Percentiles rank a stretch among this genome's conserved stretches.
These are phyloP conservation scores for Starmerella gropengiesseri DNA, from an alignment of 805 yeast species.

Conservation along the genomic window DNA sequence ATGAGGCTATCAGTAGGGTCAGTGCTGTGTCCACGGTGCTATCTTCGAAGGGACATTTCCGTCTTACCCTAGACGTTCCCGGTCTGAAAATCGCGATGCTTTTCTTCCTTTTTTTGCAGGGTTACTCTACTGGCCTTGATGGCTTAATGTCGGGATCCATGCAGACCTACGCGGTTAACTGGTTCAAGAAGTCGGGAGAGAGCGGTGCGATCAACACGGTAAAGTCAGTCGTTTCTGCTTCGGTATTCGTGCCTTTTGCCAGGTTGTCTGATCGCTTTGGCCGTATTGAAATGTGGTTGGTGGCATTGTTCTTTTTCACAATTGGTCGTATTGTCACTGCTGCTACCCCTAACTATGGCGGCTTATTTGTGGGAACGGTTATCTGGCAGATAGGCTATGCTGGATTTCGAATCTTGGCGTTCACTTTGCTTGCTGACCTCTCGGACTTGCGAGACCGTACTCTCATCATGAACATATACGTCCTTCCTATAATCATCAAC, in stretches of 20 bases:
- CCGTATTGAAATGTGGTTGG: constrained; percentile 41
- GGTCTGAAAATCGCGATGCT: constrained; percentile 27
- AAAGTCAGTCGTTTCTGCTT: constrained; percentile 47
- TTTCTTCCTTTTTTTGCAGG: constrained; percentile 42
- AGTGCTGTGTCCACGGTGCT: no score
- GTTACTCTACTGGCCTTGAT: constrained; percentile 54
- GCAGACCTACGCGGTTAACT: constrained; percentile 46
- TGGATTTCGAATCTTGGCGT: constrained; percentile 48
- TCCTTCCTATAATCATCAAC: constrained; percentile 62
- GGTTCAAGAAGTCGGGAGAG: constrained; percentile 45
- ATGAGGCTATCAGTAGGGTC: no score
- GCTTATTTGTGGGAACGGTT: constrained; percentile 56
- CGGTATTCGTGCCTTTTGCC: constrained; percentile 54
- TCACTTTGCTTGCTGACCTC: constrained; percentile 52
- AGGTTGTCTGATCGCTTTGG: constrained; percentile 57
- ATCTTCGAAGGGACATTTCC: constrained; percentile 1
- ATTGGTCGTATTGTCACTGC: constrained; percentile 57
- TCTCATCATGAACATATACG: constrained; percentile 50
- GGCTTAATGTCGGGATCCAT: constrained; percentile 44
- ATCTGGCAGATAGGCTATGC: constrained; percentile 48
- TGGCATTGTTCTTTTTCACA: constrained; percentile 43
- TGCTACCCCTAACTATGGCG: constrained; percentile 46
- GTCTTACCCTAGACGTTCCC: constrained; percentile 2
- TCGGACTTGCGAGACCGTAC: constrained; percentile 63
- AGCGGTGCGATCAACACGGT: constrained; percentile 50